Evolutionary conservation across 495 filamentous ascomycete species (phyloP), one percentile per base, ranked within the genome.

Genomic region (Copromyces sp.): DNA sequence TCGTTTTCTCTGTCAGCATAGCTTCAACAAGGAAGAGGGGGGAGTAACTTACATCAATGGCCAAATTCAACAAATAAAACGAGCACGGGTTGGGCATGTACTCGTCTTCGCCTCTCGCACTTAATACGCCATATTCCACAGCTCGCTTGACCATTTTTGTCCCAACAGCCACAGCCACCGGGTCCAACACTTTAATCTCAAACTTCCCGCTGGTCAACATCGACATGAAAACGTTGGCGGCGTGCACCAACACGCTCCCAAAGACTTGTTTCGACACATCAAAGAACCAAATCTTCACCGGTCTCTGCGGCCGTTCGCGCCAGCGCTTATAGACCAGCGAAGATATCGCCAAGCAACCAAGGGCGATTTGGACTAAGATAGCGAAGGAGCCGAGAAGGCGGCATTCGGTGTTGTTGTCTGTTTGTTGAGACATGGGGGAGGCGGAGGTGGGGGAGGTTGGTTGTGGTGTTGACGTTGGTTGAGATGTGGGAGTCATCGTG

Each of bases 231-330:
- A 99, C 87, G 79, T 99, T 99, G 29, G 93, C 90, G 38, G 93
- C 85, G 81, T 99, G 95, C 35, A 97, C 88, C 84, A 99, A 87
- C 59, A 92, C 89, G 59, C 93, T 94, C 11, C 95, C 95, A 74
- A 97, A 91, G n/a, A 99, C 94, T 84, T 99, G 95, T 83, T 99
- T 99, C 17, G 92, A 95, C 40, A 90, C 95, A 82, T 99, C 95
- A 79, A 98, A 98, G 76, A 90, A 93, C 94, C 94, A 99, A 74
- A 99, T 92, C 82, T 93, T 93, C 71, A 98, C 72, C 20, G 96
- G 96, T 53, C 95, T 88, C 77, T 97, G 95, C 1, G 95, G 95
- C 37, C 91, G 85, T 83, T 99, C 95, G 73, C 92, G 87, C 88
- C 92, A 97, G 74, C 95, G 88, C 82, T 99, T 99, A 81, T 89